Base-by-base conservation (phyloP, 306 rosid genomes). In the Casuarina cunninghamiana region DNA sequence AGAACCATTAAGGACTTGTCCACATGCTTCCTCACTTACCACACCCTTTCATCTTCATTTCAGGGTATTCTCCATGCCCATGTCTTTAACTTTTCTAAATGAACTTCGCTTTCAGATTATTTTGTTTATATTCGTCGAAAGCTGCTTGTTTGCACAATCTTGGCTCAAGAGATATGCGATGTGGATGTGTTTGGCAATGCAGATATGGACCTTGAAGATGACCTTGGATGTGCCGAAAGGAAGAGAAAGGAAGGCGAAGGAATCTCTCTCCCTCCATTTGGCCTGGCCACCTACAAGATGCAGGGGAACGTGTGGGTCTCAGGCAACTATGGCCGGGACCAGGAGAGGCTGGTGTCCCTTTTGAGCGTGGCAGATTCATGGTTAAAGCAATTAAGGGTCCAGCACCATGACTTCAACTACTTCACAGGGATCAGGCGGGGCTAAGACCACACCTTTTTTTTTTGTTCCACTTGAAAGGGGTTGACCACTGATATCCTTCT, bases 11-110 rank as follows among this genome's bases (percentile, higher is more conserved):
- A 90, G 83, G 99, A 91, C 60, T 88, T 96, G 79, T 88, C 98
- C 46, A 86, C 99, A 75, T 88, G 96, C 80, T 96, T 96, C 84
- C 98, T 96, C 77, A 88, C 97, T 15, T 96, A 93, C 87, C 98
- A 96, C 85, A 96, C 98, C 4, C 94, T 96, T 39, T 93, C 99
- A 69, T 96, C 97, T 83, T 96, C 98, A 12, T 96, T 96, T 79
- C 99, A 90, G 88, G 99, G 99, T 96, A 86, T 43, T 26, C 26
- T 48, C 35, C 73, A 39, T 10, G 15, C 51, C 51, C 3, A 44
- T 44, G 48, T 44, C 8, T 71, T 32, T 67, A 41, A 39, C 43
- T 62, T 62, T 42, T 65, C 41, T 41, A 3, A 17, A 6, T 65
- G 19, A 7, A 55, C 0, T 37, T 72, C 44, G 3, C 37, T 46